A percentile compares a stretch with the other conserved stretches of the same genome.
Conservation (phyloP, 2,329 filamentous ascomycete genomes). For the Ceratocystis cacaofunesta region DNA sequence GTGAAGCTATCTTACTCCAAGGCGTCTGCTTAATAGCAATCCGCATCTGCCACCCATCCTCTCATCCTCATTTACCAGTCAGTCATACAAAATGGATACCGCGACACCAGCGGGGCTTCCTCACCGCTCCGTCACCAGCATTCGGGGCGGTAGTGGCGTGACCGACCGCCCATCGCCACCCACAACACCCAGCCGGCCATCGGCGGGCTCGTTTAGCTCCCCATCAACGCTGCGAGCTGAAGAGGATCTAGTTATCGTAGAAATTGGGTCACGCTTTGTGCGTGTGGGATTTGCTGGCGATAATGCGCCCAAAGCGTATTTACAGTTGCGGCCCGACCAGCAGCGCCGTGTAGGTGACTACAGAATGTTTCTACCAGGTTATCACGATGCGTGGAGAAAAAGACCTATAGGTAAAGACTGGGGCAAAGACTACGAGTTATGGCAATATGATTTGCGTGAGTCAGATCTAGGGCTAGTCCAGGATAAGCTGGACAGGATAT, state of each 20-base stretch:
- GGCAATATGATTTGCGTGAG: slow-evolving; percentile 57
- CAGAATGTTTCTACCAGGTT: slow-evolving; percentile 48
- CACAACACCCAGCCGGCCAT: slow-evolving; percentile 39
- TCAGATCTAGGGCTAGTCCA: slow-evolving; percentile 66
- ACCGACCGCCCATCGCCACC: slow-evolving; percentile 34
- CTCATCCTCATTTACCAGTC: not conserved
- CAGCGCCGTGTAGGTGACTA: slow-evolving; percentile 71
- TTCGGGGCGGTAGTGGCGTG: slow-evolving; percentile 30
- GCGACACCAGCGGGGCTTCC: slow-evolving; percentile 8
- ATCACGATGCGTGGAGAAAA: slow-evolving; percentile 34
- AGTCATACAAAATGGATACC: not conserved
- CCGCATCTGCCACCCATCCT: not conserved
- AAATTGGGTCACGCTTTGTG: slow-evolving; percentile 65
- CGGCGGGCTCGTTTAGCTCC: slow-evolving; percentile 42
- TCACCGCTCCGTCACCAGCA: slow-evolving; percentile 14
- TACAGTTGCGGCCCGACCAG: slow-evolving; percentile 60
- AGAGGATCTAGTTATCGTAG: slow-evolving; percentile 72
- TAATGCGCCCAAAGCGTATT: slow-evolving; percentile 52
- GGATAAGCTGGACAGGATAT: slow-evolving; percentile 70
- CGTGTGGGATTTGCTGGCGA: slow-evolving; percentile 80
- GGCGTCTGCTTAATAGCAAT: not conserved
- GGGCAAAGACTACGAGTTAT: slow-evolving; percentile 57
- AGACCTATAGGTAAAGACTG: slow-evolving; percentile 37
- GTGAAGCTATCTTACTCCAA: not conserved
- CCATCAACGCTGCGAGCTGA: slow-evolving; percentile 52